Evolutionary conservation across 2,329 filamentous ascomycete species (phyloP).

Genomic region (Monosporascus sp.): DNA sequence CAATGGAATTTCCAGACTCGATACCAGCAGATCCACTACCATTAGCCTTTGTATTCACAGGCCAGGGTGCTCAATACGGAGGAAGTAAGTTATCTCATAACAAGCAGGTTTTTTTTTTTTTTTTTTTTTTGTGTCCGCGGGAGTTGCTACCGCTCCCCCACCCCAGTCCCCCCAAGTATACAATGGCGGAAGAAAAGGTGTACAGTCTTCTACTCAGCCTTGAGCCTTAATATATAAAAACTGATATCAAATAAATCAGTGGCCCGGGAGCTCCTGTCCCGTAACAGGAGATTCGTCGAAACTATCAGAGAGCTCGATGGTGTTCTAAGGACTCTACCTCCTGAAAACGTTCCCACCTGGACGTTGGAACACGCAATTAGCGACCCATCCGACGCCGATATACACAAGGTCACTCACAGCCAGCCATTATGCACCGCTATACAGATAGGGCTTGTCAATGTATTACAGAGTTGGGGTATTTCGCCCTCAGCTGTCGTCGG

Average conservation of each 20-base stretch:
- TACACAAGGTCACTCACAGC: conserved; percentile 7
- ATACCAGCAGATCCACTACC: background rate
- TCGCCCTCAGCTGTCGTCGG: conserved; percentile 8
- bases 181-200: too few species aligned
- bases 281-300: conserved; percentile 8
- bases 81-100: too few species aligned
- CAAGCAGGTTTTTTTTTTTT: too few species aligned
- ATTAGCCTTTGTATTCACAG: conserved; percentile 18
- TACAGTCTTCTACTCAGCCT: too few species aligned
- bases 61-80: conserved; percentile 27
- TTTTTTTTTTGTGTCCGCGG: too few species aligned
- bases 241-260: too few species aligned
- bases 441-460: conserved; percentile 16
- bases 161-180: too few species aligned
- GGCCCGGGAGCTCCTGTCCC: conserved; percentile 23
- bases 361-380: conserved; percentile 8
- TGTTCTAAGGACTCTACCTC: conserved; percentile 1
- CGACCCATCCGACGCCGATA: background rate
- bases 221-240: too few species aligned
- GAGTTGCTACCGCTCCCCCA: too few species aligned
- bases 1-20: background rate
- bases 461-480: conserved; percentile 12
- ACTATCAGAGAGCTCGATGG: conserved; percentile 12
- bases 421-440: conserved; percentile 20
- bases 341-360: conserved; percentile 7